Evolutionary conservation across 2,329 filamentous ascomycete genomes (phyloP).

Genomic region (Coniochaeta sp.): DNA sequence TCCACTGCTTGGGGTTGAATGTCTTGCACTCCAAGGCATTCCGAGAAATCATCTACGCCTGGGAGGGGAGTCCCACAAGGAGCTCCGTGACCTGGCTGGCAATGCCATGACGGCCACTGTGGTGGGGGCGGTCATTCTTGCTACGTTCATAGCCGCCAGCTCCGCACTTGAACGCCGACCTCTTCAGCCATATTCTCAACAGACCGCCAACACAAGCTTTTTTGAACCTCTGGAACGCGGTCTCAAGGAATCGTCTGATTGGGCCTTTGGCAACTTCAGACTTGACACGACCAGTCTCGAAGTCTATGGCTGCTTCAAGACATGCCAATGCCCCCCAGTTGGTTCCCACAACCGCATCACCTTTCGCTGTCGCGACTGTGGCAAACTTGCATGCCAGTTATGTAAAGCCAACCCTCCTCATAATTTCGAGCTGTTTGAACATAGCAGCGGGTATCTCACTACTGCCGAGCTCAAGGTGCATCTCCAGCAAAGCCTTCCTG

Average conservation of each 20-base stretch:
- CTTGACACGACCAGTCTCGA: neutral
- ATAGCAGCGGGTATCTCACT: neutral
- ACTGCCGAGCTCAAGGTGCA: neutral
- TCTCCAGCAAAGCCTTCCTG: neutral
- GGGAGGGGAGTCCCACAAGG: constrained; percentile 51
- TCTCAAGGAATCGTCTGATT: neutral
- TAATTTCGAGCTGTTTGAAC: constrained; percentile 11
- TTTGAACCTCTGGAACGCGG: neutral
- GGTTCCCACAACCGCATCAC: neutral
- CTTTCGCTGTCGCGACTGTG: constrained; percentile 25
- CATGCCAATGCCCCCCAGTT: neutral
- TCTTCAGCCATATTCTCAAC: constrained; percentile 6
- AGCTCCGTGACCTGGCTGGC: constrained; percentile 65
- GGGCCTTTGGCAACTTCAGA: neutral
- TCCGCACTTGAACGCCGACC: neutral
- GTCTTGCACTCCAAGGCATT: constrained; percentile 61
- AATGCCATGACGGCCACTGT: constrained; percentile 77
- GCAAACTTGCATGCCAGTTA: constrained; percentile 25
- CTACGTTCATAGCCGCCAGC: constrained; percentile 40
- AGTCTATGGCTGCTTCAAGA: neutral
- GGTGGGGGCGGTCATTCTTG: constrained; percentile 55
- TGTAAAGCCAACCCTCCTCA: constrained; percentile 34
- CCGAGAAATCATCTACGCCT: constrained; percentile 56
- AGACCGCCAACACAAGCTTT: neutral
- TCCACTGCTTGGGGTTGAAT: constrained; percentile 55